Conservation (phyloP, 345 rosid species). For the Laguncularia racemosa region DNA sequence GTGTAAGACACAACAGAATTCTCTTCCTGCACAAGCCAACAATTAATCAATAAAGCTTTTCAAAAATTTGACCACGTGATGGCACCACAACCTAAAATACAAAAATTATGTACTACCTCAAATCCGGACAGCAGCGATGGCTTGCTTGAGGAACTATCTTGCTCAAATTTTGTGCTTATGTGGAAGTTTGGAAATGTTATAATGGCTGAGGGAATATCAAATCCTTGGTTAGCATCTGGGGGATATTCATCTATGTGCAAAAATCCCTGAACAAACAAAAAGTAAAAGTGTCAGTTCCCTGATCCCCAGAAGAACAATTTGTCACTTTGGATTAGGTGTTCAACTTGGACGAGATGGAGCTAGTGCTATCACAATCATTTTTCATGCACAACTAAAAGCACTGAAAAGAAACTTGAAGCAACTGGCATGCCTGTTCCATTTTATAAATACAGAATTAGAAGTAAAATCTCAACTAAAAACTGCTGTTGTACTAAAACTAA, state of each 20-base stretch:
- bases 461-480: too few species aligned
- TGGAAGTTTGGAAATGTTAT: slow-evolving; percentile 62
- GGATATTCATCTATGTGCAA: slow-evolving; percentile 93
- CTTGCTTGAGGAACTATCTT: slow-evolving; percentile 20
- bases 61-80: not conserved
- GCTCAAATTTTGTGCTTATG: slow-evolving; percentile 36
- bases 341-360: too few species aligned
- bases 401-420: too few species aligned
- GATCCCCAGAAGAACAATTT: too few species aligned
- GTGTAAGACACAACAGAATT: slow-evolving; percentile 64
- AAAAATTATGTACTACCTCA: slow-evolving; percentile 36
- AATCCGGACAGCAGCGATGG: slow-evolving; percentile 52
- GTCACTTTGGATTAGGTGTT: too few species aligned
- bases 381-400: too few species aligned
- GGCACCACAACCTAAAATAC: not conserved
- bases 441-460: too few species aligned
- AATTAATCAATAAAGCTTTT: slow-evolving; percentile 4
- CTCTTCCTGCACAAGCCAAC: slow-evolving; percentile 48
- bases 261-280: slow-evolving; percentile 50
- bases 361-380: too few species aligned
- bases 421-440: too few species aligned
- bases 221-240: slow-evolving; percentile 99
- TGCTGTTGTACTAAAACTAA: not conserved
- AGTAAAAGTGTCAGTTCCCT: not conserved
- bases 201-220: slow-evolving; percentile 90